phyloP scores from a whole-genome alignment of 768 basidiomycete genomes.

The Pisolithus orientalis region DNA sequence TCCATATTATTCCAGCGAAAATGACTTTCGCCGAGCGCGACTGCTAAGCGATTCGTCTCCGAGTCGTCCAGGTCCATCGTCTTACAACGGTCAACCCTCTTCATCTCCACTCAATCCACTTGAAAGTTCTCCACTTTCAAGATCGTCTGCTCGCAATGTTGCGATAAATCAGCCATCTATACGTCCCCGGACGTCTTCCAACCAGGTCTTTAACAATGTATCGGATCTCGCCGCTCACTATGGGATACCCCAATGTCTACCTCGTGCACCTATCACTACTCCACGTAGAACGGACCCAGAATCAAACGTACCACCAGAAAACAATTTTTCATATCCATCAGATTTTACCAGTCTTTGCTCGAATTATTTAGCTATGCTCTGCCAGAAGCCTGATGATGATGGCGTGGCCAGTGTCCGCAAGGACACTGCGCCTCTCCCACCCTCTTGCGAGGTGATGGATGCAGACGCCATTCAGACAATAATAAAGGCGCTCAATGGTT shows the following conservation, averaged over 20 bases:
- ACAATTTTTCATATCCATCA: conserved; percentile 21
- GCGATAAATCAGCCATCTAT: conserved; percentile 44
- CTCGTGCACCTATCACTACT: conserved; percentile 59
- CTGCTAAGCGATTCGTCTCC: conserved; percentile 43
- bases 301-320: conserved; percentile 21
- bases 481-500: conserved; percentile 36
- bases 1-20: conserved; percentile 30
- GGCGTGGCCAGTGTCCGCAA: conserved; percentile 28
- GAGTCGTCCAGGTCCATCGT: conserved; percentile 31
- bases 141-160: conserved; percentile 46
- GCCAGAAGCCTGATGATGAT: conserved; percentile 39
- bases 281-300: conserved; percentile 36
- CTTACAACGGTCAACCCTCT: conserved; percentile 31
- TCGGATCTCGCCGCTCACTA: conserved; percentile 70
- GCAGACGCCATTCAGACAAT: conserved; percentile 31
- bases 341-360: conserved; percentile 45
- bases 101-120: conserved; percentile 31
- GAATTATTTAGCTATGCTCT: conserved; percentile 68
- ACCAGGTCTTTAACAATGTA: conserved; percentile 55
- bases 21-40: conserved; percentile 36
- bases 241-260: conserved; percentile 71
- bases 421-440: conserved; percentile 22
- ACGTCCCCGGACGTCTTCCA: conserved; percentile 61
- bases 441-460: conserved; percentile 16
- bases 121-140: conserved; percentile 55